Percentiles rank a stretch among this genome's conserved stretches.
phyloP scores from a whole-genome alignment of 495 filamentous ascomycete genomes.

The Lineolata rhizophorae region DNA sequence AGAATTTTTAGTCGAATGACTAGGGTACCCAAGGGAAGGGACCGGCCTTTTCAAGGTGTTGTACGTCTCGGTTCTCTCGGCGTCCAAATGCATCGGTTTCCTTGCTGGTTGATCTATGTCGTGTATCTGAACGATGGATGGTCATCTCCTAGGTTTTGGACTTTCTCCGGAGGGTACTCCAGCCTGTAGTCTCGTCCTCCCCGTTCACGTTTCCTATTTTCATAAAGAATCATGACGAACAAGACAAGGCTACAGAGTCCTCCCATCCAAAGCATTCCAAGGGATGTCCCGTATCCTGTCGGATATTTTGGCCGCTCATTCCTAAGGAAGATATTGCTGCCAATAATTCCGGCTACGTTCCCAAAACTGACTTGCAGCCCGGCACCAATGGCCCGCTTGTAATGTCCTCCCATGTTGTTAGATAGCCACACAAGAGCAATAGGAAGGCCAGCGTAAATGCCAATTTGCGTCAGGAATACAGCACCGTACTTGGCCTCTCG shows the following conservation, averaged over 20 bases:
- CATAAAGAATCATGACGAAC: conserved; percentile 18
- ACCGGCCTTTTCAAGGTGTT: no score
- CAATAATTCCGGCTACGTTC: conserved; percentile 34
- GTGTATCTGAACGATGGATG: no score
- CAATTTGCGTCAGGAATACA: conserved; percentile 20
- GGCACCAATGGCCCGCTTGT: conserved; percentile 34
- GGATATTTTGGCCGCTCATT: conserved; percentile 26
- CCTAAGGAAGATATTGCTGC: conserved; percentile 25
- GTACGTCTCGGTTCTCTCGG: no score
- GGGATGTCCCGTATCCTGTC: conserved; percentile 25
- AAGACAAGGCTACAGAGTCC: conserved; percentile 1
- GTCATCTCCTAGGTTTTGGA: conserved; percentile 35
- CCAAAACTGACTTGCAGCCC: conserved; percentile 33
- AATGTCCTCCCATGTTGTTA: conserved; percentile 37
- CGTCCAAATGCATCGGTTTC: no score
- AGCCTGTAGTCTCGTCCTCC: conserved; percentile 30
- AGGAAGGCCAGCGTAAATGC: conserved; percentile 27
- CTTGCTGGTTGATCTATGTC: no score
- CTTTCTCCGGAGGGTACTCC: conserved; percentile 25
- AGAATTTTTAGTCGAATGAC: no score
- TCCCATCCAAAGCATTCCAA: conserved; percentile 3
- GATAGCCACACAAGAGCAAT: conserved; percentile 33
- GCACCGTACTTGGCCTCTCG: conserved; percentile 17
- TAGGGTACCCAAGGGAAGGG: no score
- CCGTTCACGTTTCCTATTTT: conserved; percentile 18